phyloP scores from a whole-genome alignment of 306 rosid species.

The Gleditsia sinensis region DNA sequence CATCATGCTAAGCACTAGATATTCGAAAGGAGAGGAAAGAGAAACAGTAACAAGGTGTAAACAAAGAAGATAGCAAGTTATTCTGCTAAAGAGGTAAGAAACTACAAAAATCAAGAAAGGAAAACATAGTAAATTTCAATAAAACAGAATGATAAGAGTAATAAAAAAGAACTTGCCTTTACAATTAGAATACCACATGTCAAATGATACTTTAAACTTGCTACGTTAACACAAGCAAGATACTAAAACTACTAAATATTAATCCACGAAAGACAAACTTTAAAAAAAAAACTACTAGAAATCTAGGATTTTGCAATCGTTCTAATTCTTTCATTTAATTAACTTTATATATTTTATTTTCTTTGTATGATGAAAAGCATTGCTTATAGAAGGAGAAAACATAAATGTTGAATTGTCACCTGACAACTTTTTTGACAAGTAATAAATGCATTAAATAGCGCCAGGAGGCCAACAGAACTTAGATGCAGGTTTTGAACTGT shows the following conservation, averaged over 20 bases:
- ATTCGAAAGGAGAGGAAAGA: no score
- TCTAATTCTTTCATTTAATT: not conserved
- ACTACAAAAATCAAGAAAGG: no score
- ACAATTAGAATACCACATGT: not conserved
- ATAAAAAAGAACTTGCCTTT: no score
- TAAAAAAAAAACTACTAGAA: not conserved
- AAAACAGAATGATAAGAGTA: no score
- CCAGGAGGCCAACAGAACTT: not conserved
- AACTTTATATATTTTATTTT: not conserved
- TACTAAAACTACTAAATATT: not conserved
- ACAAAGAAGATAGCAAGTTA: no score
- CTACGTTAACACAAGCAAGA: constrained; percentile 8
- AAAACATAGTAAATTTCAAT: no score
- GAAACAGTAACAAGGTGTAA: no score
- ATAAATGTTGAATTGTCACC: constrained; percentile 1
- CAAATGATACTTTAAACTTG: constrained; percentile 17
- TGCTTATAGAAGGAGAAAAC: not conserved
- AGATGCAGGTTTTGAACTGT: not conserved
- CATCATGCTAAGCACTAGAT: no score
- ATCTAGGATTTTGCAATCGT: not conserved
- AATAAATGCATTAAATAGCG: constrained; percentile 3
- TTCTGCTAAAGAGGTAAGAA: no score
- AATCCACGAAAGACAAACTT: not conserved
- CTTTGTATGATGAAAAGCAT: not conserved
- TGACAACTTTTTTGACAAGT: not conserved